Base-by-base conservation (phyloP, 192 early-diverging fungal genomes). In the Irineochytrium annulatum region DNA sequence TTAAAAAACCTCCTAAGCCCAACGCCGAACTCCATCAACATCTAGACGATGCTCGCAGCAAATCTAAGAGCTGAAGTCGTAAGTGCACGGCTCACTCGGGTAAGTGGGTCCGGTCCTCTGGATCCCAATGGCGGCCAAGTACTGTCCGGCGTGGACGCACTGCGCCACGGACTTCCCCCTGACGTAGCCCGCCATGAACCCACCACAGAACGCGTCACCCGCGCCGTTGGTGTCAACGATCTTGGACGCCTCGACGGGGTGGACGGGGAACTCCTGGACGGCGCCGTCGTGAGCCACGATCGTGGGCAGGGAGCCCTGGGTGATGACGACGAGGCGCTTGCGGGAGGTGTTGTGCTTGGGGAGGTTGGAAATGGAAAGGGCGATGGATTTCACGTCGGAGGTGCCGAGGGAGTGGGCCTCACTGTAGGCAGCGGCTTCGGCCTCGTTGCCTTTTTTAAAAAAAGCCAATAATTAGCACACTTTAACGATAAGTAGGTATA, bases 171-270 rank as follows among this genome's bases (percentile, higher is more conserved):
- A 59, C 48, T 80, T 72, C 51, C 90, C 91, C 73, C 85, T 86
- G 54, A 91, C 87, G 54, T 82, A 80, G 73, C 91, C 85, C 61
- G 88, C 77, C 61, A 97, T 62, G 83, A 96, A 99, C 28, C 92
- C 96, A 48, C 91, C 96, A 60, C 82, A 84, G 78, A 97, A 99
- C 28, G 91, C 93, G 78, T 99, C 96, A 68, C 96, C 96, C 61
- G 94, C 94, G 62, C 93, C 96, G 76, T 99, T 99, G 70, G 92
- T 91, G 71, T 98, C 95, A 49, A 91, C 88, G 66, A 98, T 92
- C 62, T 94, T 82, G 31, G 73, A 81, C 75, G 70, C 77, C 82
- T 77, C 77, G 54, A 87, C 80, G 28, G 78, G 63, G 43, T 77
- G 77, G 58, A 85, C 82, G 55, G 79, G 75, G 67, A 78, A 83